A percentile compares a stretch with the other conserved stretches of the same genome.
Conservation (phyloP, 345 rosid species). For the Acer negundo region DNA sequence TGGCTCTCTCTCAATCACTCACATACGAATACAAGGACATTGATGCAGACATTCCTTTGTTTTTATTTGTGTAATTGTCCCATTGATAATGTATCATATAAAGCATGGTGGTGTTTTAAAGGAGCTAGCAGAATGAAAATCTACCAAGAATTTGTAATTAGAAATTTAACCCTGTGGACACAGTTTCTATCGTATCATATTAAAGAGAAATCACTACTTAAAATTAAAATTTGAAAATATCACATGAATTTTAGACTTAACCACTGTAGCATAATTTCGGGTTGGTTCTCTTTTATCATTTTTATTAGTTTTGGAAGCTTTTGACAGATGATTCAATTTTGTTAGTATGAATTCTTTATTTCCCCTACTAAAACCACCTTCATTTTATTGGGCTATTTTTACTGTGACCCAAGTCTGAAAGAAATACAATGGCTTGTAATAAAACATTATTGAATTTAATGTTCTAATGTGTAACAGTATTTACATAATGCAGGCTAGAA, state of each 20-base stretch:
- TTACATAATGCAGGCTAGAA: constrained; percentile 59
- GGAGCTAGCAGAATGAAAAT: not conserved
- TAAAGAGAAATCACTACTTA: not conserved
- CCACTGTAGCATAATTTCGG: not conserved
- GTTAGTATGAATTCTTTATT: not conserved
- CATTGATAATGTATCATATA: not conserved
- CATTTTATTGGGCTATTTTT: not conserved
- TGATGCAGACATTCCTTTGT: not conserved
- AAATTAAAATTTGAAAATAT: not conserved
- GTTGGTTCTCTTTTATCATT: not conserved
- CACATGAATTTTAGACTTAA: not conserved
- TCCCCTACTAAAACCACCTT: not conserved
- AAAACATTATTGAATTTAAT: too few species aligned
- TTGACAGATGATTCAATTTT: not conserved
- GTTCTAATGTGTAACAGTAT: not conserved
- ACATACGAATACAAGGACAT: not conserved
- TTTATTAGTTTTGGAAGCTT: not conserved
- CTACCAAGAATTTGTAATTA: not conserved
- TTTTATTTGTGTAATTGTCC: not conserved
- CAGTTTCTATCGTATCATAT: not conserved
- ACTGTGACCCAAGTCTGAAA: not conserved
- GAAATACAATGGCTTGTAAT: not conserved
- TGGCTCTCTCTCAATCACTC: constrained; percentile 7
- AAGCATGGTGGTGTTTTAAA: not conserved
- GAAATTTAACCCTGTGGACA: not conserved